Evolutionary conservation across 2,329 filamentous ascomycete genomes (phyloP).

Genomic region (Rasamsonia emersonii): DNA sequence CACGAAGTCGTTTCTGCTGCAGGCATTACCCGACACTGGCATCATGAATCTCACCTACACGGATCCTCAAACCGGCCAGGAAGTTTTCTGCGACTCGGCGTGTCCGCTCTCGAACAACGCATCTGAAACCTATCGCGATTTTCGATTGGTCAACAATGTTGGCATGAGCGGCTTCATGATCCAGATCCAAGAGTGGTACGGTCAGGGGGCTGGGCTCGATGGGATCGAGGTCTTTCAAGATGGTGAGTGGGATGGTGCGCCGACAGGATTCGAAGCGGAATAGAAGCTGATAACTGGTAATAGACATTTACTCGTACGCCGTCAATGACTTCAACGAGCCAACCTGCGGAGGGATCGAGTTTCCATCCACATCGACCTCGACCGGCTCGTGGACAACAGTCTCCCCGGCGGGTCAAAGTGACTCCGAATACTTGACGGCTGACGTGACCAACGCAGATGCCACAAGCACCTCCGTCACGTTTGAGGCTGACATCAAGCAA

Average conservation of each 20-base stretch:
- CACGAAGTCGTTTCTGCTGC: slow-evolving; percentile 80
- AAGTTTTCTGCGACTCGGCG: slow-evolving; percentile 64
- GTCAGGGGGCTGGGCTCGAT: slow-evolving; percentile 70
- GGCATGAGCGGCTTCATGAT: slow-evolving; percentile 83
- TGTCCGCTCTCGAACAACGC: slow-evolving; percentile 74
- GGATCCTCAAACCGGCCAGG: slow-evolving; percentile 61
- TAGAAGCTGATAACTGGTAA: slow-evolving; percentile 10
- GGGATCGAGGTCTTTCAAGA: slow-evolving; percentile 83
- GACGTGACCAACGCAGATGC: slow-evolving; percentile 51
- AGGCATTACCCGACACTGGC: slow-evolving; percentile 74
- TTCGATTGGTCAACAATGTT: slow-evolving; percentile 77
- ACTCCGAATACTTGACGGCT: slow-evolving; percentile 68
- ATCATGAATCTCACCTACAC: slow-evolving; percentile 95
- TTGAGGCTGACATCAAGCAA: slow-evolving; percentile 69
- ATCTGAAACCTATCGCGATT: slow-evolving; percentile 68
- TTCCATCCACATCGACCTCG: slow-evolving; percentile 56
- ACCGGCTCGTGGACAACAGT: slow-evolving; percentile 70
- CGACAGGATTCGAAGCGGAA: slow-evolving; percentile 7
- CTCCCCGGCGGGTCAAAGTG: slow-evolving; percentile 61
- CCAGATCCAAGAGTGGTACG: slow-evolving; percentile 82
- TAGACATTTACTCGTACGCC: slow-evolving; percentile 74
- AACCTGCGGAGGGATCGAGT: slow-evolving; percentile 58
- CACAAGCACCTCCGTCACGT: slow-evolving; percentile 57
- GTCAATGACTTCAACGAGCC: slow-evolving; percentile 85
- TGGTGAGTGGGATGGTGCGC: slow-evolving; percentile 33